Evolutionary conservation across 2,329 filamentous ascomycete species (phyloP), one percentile per base, ranked within the genome.

Genomic region (Colletotrichum tanaceti): DNA sequence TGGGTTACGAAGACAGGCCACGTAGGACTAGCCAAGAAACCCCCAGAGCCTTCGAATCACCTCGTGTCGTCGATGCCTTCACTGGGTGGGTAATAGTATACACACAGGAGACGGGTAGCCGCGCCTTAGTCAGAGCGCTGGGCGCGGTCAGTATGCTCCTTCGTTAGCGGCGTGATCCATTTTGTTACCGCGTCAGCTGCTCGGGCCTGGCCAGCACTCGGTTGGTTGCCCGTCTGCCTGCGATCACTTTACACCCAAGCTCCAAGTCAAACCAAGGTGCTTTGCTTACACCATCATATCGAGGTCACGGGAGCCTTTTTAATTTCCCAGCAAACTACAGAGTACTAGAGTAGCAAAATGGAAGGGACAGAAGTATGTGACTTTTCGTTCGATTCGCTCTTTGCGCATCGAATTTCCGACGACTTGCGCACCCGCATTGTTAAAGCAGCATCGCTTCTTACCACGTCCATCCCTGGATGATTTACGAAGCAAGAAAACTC

Each of bases 401-500:
- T n/a, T 59, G 57, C 43, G 57, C 35, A 41, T 60, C 46, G 38
- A 54, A 35, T 39, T 39, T 22, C 13, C 35, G 35, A 54, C 13
- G n/a, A 41, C 58, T n/a, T 50, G 39, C 38, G 46, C 58, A 43
- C 20, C n/a, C 43, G 58, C 58, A 60, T 60, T 60, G 43, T 52
- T 43, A 50, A 52, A 60, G 58, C 58, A 60, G 28, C 35, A 16
- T 39, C 47, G 24, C 54, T 28, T 57, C 22, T 39, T 44, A 44
- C 44, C 54, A 43, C 54, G n/a, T 52, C 20, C 11, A 46, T 50
- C 58, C 28, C 35, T 43, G 44, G 47, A 41, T 52, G 49, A 41
- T 62, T 61, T 16, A 55, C 32, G 38, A 39, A 47, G 24, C 38
- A 55, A 39, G n/a, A 65, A 62, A 62, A 54, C 58, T 41, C 41